phyloP scores from a whole-genome alignment of 2,329 filamentous ascomycete genomes.

The Clonostachys rhizophaga region DNA sequence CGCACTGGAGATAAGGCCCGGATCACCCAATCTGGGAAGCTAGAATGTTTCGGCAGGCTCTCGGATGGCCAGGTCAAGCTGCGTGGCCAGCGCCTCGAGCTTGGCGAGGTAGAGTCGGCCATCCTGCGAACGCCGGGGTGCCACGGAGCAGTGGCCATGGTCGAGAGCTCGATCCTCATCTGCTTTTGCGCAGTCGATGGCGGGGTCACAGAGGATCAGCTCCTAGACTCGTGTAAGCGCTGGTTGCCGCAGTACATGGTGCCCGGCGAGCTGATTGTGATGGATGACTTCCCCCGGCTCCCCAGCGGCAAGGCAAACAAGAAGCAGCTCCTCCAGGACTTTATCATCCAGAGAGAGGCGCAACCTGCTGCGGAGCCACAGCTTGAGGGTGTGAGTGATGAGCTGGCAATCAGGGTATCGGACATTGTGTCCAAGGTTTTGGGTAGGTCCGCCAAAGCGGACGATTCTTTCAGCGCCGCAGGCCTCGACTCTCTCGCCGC shows the following conservation, averaged over 20 bases:
- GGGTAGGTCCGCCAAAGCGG: constrained; percentile 21
- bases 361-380: background rate
- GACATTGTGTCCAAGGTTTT: constrained; percentile 34
- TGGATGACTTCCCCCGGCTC: constrained; percentile 65
- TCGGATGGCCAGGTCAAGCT: constrained; percentile 81
- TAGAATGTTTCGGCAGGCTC: constrained; percentile 84
- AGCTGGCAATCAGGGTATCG: background rate
- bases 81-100: constrained; percentile 75
- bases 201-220: constrained; percentile 20
- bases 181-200: constrained; percentile 63
- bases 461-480: constrained; percentile 40
- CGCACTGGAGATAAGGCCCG: constrained; percentile 81
- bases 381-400: background rate
- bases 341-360: constrained; percentile 9
- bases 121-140: constrained; percentile 57
- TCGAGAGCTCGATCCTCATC: constrained; percentile 66
- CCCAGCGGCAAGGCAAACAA: constrained; percentile 82
- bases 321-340: constrained; percentile 54
- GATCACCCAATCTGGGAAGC: constrained; percentile 58
- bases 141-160: constrained; percentile 60
- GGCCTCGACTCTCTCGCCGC: constrained; percentile 57
- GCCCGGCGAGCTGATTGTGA: constrained; percentile 65
- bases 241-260: constrained; percentile 87
- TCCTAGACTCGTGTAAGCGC: constrained; percentile 57
- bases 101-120: constrained; percentile 73